A percentile compares a stretch with the other conserved stretches of the same genome.
These are phyloP conservation scores for Ustilago curta DNA, from an alignment of 1,284 basidiomycete species.

Conservation along the genomic window DNA sequence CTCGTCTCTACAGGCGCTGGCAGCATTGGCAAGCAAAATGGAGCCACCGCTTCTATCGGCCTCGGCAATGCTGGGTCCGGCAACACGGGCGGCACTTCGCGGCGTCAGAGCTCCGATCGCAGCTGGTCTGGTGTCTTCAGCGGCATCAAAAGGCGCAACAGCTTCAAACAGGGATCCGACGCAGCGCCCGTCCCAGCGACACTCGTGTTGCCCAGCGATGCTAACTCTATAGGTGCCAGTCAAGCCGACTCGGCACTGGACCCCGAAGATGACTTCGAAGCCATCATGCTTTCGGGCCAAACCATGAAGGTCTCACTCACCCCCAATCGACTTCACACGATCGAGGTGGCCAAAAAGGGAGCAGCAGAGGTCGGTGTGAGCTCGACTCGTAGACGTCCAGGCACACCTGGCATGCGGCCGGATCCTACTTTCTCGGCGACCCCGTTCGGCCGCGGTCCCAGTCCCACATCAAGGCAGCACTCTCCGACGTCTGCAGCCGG, in stretches of 20 bases:
- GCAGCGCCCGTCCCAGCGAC: slow-evolving; percentile 11
- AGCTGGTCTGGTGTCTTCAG: slow-evolving; percentile 53
- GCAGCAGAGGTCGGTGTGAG: slow-evolving; percentile 18
- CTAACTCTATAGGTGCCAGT: background rate
- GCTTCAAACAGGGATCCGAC: slow-evolving; percentile 56
- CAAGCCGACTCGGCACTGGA: slow-evolving; percentile 31
- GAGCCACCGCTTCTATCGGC: background rate
- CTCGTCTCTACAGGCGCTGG: slow-evolving; percentile 7
- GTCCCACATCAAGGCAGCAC: slow-evolving; percentile 13
- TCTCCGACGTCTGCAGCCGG: slow-evolving; percentile 12
- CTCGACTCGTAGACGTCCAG: slow-evolving; percentile 42
- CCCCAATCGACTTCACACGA: slow-evolving; percentile 72
- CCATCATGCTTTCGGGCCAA: slow-evolving; percentile 57
- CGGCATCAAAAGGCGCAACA: slow-evolving; percentile 53
- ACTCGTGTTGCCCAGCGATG: slow-evolving; percentile 11
- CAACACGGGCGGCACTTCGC: slow-evolving; percentile 21
- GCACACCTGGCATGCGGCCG: slow-evolving; percentile 31
- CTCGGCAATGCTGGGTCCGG: slow-evolving; percentile 4
- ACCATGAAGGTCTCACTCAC: slow-evolving; percentile 83
- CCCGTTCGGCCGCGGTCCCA: slow-evolving; percentile 18
- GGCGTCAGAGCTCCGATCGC: slow-evolving; percentile 45
- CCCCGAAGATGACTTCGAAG: slow-evolving; percentile 60
- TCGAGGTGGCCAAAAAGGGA: slow-evolving; percentile 55
- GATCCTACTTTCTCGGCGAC: slow-evolving; percentile 14
- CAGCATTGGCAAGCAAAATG: slow-evolving; percentile 9